phyloP scores from a whole-genome alignment of 2,329 filamentous ascomycete species.

The Penicillium sp. region DNA sequence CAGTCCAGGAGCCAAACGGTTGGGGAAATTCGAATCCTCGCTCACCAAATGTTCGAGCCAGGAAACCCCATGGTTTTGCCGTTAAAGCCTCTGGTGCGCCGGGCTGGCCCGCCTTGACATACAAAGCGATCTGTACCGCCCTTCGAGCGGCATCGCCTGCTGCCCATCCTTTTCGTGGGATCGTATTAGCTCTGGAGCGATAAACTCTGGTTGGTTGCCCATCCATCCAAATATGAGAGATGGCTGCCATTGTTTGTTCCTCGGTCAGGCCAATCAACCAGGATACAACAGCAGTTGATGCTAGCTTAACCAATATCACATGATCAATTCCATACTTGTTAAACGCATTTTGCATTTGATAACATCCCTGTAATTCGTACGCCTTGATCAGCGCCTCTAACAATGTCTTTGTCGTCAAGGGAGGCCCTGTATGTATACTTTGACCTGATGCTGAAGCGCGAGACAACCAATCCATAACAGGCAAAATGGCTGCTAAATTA shows the following conservation, averaged over 20 bases:
- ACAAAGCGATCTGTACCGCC: conserved; percentile 43
- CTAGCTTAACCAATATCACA: conserved; percentile 48
- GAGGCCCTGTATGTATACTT: conserved; percentile 16
- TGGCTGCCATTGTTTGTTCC: conserved; percentile 37
- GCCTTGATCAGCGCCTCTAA: conserved; percentile 44
- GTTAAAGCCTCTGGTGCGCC: conserved; percentile 37
- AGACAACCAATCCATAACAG: conserved; percentile 39
- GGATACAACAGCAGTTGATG: conserved; percentile 43
- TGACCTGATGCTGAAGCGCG: conserved; percentile 14
- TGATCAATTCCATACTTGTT: conserved; percentile 49
- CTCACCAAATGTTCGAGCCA: conserved; percentile 27
- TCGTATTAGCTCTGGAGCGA: conserved; percentile 39
- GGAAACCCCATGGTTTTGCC: conserved; percentile 42
- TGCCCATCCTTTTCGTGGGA: conserved; percentile 49
- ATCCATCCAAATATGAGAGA: conserved; percentile 49
- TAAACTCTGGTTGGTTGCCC: conserved; percentile 42
- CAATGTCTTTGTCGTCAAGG: conserved; percentile 38
- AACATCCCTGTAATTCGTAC: conserved; percentile 49
- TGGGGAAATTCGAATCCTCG: conserved; percentile 21
- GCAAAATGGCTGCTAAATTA: conserved; percentile 45
- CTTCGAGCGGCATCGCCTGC: conserved; percentile 47
- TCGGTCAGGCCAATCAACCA: conserved; percentile 43
- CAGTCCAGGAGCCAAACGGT: conserved; percentile 26
- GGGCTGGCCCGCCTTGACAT: conserved; percentile 32
- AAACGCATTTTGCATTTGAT: conserved; percentile 43